Conservation (phyloP, 441 rosid genomes). For the Monsonia emarginata region DNA sequence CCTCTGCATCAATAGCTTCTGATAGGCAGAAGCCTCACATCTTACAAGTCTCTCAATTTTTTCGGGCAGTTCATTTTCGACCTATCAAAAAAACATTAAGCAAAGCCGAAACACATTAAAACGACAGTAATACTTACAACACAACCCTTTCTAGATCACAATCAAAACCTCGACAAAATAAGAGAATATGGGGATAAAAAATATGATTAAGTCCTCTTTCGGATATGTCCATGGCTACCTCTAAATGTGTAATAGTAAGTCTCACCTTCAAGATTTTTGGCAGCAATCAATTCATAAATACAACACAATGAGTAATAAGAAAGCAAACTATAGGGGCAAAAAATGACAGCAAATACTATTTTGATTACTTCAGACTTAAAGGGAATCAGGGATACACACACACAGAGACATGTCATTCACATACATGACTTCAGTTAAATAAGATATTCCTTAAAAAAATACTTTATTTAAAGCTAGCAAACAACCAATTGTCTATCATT, state of each 20-base stretch:
- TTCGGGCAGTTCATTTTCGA: conserved; percentile 84
- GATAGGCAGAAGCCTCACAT: conserved; percentile 94
- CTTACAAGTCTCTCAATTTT: conserved; percentile 89
- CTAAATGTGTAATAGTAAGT: not conserved
- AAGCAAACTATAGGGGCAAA: not conserved
- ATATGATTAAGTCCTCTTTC: not conserved
- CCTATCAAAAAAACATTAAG: conserved; percentile 36
- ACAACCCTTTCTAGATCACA: not conserved
- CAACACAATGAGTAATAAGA: not conserved
- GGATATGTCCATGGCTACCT: not conserved
- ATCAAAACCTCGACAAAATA: not conserved
- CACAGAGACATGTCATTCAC: too few species aligned
- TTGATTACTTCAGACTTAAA: not conserved
- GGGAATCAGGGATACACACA: not conserved
- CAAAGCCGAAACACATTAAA: conserved; percentile 8
- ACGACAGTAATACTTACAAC: not conserved
- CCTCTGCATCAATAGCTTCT: conserved; percentile 88
- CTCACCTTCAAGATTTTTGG: not conserved
- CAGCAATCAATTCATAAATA: not conserved
- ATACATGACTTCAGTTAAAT: not conserved
- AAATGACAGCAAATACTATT: not conserved
- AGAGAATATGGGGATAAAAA: not conserved
- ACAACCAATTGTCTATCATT: not conserved
- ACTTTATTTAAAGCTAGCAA: not conserved
- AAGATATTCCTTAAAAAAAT: not conserved